phyloP scores from a whole-genome alignment of 768 basidiomycete species.

The Trametes meyenii region DNA sequence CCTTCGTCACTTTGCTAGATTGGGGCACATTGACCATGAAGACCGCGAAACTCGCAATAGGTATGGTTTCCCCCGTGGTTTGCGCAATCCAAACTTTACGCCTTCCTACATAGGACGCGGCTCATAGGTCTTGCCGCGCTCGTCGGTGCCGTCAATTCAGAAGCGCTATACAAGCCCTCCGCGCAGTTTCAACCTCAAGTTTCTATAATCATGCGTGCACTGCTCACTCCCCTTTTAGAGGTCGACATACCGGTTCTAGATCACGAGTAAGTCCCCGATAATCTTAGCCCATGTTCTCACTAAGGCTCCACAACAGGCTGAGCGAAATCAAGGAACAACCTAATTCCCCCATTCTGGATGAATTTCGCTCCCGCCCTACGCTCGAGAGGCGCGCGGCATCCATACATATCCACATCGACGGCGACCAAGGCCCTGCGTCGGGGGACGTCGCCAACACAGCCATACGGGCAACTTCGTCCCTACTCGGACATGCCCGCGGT shows the following conservation, averaged over 20 bases:
- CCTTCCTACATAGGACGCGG: conserved; percentile 59
- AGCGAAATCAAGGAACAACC: conserved; percentile 67
- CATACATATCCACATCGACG: conserved; percentile 86
- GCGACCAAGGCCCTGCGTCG: conserved; percentile 79
- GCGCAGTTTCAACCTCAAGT: conserved; percentile 75
- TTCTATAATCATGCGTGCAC: conserved; percentile 66
- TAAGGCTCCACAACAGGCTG: conserved; percentile 43
- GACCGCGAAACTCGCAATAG: conserved; percentile 79
- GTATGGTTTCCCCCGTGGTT: conserved; percentile 39
- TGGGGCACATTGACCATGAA: conserved; percentile 53
- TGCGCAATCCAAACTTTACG: background rate
- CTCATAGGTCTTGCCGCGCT: conserved; percentile 86
- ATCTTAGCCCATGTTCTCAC: background rate
- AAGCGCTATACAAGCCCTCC: conserved; percentile 76
- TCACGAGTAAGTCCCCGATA: conserved; percentile 57
- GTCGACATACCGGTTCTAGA: conserved; percentile 62
- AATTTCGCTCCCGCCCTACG: conserved; percentile 80
- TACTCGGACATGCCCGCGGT: conserved; percentile 78
- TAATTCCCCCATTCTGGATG: conserved; percentile 76
- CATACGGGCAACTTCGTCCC: conserved; percentile 67
- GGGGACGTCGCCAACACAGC: conserved; percentile 76
- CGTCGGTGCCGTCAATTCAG: conserved; percentile 78
- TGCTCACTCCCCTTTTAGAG: conserved; percentile 68
- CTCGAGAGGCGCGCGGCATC: conserved; percentile 85
- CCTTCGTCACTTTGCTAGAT: conserved; percentile 62